These are phyloP conservation scores for Talaromyces nanjingensis DNA, from an alignment of 495 filamentous ascomycete genomes.

Conservation along the genomic window DNA sequence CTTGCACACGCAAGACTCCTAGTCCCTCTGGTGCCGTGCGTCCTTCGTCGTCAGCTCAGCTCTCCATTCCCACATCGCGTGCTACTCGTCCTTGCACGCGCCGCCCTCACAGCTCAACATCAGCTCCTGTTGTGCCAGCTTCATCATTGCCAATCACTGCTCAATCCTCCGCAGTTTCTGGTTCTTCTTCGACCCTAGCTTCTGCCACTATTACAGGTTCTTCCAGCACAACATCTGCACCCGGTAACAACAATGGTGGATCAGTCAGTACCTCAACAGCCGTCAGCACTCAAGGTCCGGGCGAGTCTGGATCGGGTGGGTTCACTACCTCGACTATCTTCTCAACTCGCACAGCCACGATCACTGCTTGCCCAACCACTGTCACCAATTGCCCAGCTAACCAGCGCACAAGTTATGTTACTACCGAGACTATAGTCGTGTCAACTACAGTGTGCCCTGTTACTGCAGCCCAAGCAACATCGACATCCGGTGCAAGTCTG, in stretches of 20 bases:
- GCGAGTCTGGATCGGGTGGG: neutral
- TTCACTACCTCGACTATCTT: conserved; percentile 14
- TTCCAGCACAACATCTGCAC: neutral
- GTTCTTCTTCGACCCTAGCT: neutral
- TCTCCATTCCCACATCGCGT: neutral
- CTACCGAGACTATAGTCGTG: conserved; percentile 14
- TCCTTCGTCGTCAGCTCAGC: neutral
- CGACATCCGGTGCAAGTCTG: neutral
- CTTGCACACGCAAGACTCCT: neutral
- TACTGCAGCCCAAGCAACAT: conserved; percentile 5
- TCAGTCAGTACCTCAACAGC: conserved; percentile 13
- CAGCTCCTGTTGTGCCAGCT: neutral
- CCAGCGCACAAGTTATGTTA: conserved; percentile 11
- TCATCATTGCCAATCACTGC: neutral
- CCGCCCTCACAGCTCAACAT: neutral
- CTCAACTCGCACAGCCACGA: conserved; percentile 13
- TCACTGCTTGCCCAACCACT: conserved; percentile 15
- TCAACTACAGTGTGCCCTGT: conserved; percentile 15
- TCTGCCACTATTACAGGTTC: neutral
- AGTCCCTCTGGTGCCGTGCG: neutral
- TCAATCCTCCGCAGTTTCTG: neutral
- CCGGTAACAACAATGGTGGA: neutral
- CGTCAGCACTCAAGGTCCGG: conserved; percentile 4
- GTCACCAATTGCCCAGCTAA: conserved; percentile 13
- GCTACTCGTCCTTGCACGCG: neutral